Evolutionary conservation across 176 grass and related monocot species (phyloP), one percentile per base, ranked within the genome.

Genomic region (Zoysia pacifica): DNA sequence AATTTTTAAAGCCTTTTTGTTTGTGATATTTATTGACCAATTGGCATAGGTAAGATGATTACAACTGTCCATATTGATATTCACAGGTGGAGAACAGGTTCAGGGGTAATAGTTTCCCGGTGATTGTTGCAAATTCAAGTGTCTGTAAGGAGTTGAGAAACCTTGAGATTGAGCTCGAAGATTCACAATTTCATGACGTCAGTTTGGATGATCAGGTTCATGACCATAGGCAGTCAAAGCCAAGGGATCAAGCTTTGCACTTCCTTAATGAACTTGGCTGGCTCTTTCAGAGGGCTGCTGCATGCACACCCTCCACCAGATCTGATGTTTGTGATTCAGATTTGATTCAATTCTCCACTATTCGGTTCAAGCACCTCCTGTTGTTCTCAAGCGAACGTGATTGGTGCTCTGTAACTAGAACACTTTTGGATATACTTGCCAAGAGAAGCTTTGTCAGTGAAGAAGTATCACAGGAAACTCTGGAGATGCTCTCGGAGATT

Each of bases 221-320:
- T 4, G 78, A 87, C 20, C 37, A 66, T 74, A 62, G 83, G 70
- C 49, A 37, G 40, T 54, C 52, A 65, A 86, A 75, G 56, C 79
- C 88, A 74, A 99, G 88, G 79, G 74, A 83, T 41, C 88, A 96
- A 79, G 69, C 82, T 83, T 63, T 96, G 52, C 93, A 96, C 77
- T 99, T 99, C 9, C 93, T 96, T 39, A 99, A 99, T 49, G 97
- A 99, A 88, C 90, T 99, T 67, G 93, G 97, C 42, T 99, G 97
- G 97, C 88, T 99, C 46, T 99, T 99, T 82, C 97, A 99, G 77
- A 93, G 88, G 78, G 84, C 64, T 44, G 70, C 89, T 65, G 60
- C 79, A 2, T 69, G 80, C 58, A 60, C 74, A 37, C 36, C 65
- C 65, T 77, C 71, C 20, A 38, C 50, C 4, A 67, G 69, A 68